phyloP scores from a whole-genome alignment of 2,329 filamentous ascomycete genomes.

The Stemphylium lycopersici region DNA sequence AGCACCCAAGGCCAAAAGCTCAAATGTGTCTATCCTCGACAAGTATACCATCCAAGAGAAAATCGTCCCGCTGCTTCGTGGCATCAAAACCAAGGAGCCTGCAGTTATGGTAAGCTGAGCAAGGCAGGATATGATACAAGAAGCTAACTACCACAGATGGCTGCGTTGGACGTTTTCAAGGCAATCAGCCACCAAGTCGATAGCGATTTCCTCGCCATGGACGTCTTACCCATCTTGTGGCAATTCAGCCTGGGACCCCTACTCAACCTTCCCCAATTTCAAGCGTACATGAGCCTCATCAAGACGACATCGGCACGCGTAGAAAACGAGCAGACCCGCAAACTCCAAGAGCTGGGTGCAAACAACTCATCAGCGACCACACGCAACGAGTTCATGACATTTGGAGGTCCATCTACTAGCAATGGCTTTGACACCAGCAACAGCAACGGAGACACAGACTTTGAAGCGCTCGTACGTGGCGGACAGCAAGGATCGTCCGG shows the following conservation, averaged over 20 bases:
- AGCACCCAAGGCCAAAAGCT: constrained; percentile 63
- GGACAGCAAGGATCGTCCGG: constrained; percentile 53
- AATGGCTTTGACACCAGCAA: constrained; percentile 64
- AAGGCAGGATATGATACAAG: neutral
- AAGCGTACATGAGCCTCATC: constrained; percentile 87
- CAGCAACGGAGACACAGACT: constrained; percentile 72
- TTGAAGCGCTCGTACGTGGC: constrained; percentile 88
- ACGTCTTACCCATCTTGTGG: constrained; percentile 90
- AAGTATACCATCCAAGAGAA: constrained; percentile 99
- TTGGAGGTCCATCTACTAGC: constrained; percentile 60
- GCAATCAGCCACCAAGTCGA: constrained; percentile 85
- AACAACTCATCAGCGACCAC: constrained; percentile 59
- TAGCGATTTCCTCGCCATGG: constrained; percentile 88
- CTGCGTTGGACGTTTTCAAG: constrained; percentile 80
- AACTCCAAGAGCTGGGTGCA: constrained; percentile 81
- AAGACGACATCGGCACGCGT: constrained; percentile 78
- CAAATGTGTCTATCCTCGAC: constrained; percentile 80
- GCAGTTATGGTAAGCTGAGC: constrained; percentile 74
- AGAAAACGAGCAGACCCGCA: constrained; percentile 86
- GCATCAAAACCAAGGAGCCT: constrained; percentile 96
- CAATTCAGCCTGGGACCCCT: constrained; percentile 88
- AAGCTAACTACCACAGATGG: constrained; percentile 61
- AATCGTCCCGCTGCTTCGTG: constrained; percentile 86
- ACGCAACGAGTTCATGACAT: constrained; percentile 72
- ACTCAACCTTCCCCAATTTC: constrained; percentile 83